Evolutionary conservation across 2,329 filamentous ascomycete genomes (phyloP).

Genomic region (Colletotrichum lupini): DNA sequence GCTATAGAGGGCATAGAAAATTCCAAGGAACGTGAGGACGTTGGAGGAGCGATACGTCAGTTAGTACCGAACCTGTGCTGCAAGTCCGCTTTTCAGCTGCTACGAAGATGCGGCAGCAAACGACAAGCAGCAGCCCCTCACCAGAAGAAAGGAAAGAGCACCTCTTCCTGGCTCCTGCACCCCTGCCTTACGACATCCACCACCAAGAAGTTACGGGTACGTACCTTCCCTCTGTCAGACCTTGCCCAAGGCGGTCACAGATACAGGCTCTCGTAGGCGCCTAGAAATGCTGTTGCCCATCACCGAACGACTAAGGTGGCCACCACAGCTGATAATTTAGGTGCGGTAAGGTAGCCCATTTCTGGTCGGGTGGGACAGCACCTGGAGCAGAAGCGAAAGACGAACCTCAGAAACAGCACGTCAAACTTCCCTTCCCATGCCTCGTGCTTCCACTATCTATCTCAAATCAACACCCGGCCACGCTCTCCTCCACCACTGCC

Average conservation of each 20-base stretch:
- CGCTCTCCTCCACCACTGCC: conserved; percentile 24
- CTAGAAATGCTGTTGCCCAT: conserved; percentile 17
- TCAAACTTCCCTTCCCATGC: conserved; percentile 36
- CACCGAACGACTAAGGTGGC: conserved; percentile 1
- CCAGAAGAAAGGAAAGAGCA: background rate
- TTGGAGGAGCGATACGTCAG: background rate
- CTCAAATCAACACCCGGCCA: conserved; percentile 28
- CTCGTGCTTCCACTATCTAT: conserved; percentile 24
- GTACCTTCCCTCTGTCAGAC: background rate
- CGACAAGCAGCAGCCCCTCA: conserved; percentile 10
- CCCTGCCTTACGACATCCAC: conserved; percentile 27
- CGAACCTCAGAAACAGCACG: conserved; percentile 33
- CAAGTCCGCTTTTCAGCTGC: background rate
- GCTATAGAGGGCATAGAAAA: background rate
- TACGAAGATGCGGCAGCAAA: background rate
- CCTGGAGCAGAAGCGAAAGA: conserved; percentile 26
- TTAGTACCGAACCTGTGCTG: background rate
- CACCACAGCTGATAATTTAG: conserved; percentile 1
- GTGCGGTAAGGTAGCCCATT: conserved; percentile 3
- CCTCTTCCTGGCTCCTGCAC: conserved; percentile 13
- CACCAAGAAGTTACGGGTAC: conserved; percentile 5
- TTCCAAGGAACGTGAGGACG: background rate
- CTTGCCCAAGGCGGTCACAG: conserved; percentile 27
- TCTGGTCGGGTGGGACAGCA: background rate
- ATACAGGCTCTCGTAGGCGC: conserved; percentile 25